Conservation (phyloP, 768 basidiomycete species). For the Boletus reticuloceps region DNA sequence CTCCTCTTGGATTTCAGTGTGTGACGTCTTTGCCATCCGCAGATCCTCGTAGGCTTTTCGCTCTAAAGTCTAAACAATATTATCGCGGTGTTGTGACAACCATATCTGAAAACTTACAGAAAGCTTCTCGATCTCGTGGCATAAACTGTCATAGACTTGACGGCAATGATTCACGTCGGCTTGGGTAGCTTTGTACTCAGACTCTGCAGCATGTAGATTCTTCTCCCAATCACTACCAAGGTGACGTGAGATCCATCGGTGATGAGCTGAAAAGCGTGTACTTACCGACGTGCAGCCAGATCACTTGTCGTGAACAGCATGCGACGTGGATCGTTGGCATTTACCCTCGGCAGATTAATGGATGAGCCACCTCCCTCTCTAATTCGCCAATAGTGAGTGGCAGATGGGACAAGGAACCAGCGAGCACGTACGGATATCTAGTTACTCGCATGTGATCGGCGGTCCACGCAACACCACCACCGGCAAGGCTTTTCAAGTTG, state of each 20-base stretch:
- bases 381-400: neutral
- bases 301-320: constrained; percentile 56
- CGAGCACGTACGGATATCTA: constrained; percentile 56
- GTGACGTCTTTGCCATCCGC: constrained; percentile 34
- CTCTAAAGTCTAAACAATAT: constrained; percentile 16
- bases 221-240: constrained; percentile 46
- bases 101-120: constrained; percentile 29
- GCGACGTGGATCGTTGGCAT: constrained; percentile 35
- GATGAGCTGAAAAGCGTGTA: constrained; percentile 1
- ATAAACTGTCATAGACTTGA: constrained; percentile 28
- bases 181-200: constrained; percentile 32
- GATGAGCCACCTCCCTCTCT: constrained; percentile 73
- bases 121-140: constrained; percentile 31
- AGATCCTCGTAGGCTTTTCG: constrained; percentile 22
- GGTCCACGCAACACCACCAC: constrained; percentile 62
- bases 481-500: constrained; percentile 39
- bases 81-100: neutral
- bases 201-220: constrained; percentile 38
- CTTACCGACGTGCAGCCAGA: constrained; percentile 48
- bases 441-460: constrained; percentile 60
- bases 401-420: neutral
- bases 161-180: constrained; percentile 29
- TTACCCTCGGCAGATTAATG: constrained; percentile 34
- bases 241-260: neutral
- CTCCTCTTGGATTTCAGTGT: constrained; percentile 51